A percentile compares a stretch with the other conserved stretches of the same genome.
Conservation (phyloP, 495 filamentous ascomycete genomes). For the Neurospora africana region DNA sequence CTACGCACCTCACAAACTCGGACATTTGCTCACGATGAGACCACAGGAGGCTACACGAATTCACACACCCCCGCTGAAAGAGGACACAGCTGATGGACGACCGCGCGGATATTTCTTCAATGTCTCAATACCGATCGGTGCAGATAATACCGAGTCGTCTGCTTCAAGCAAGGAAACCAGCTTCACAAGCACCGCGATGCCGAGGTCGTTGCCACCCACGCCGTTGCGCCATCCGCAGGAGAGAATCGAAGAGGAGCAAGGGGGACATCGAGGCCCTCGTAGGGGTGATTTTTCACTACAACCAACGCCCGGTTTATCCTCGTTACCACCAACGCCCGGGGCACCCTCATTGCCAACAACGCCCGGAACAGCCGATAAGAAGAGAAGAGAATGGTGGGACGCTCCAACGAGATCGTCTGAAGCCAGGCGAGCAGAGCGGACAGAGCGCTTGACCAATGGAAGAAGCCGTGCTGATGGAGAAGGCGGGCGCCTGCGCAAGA, state of each 20-base stretch:
- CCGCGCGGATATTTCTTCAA: conserved; percentile 42
- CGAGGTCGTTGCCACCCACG: background rate
- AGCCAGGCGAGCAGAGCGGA: background rate
- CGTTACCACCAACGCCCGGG: background rate
- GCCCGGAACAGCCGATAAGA: background rate
- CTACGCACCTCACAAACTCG: background rate
- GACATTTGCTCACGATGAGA: background rate
- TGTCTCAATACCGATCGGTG: conserved; percentile 10
- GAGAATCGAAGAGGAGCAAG: background rate
- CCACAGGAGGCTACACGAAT: conserved; percentile 37
- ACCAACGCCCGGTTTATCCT: background rate
- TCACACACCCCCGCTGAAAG: conserved; percentile 34
- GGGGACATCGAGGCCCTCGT: background rate
- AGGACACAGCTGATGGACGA: conserved; percentile 17
- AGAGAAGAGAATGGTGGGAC: conserved; percentile 15
- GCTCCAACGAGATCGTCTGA: background rate
- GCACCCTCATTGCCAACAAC: background rate
- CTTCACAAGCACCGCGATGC: background rate
- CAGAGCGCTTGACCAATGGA: background rate
- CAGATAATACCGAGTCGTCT: background rate
- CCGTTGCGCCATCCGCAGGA: background rate
- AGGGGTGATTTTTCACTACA: background rate
- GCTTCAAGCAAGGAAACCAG: background rate
- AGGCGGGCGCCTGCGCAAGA: conserved; percentile 2
- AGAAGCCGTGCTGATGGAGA: background rate